phyloP scores from a whole-genome alignment of 2,329 filamentous ascomycete species.

The Alternaria arbusti region DNA sequence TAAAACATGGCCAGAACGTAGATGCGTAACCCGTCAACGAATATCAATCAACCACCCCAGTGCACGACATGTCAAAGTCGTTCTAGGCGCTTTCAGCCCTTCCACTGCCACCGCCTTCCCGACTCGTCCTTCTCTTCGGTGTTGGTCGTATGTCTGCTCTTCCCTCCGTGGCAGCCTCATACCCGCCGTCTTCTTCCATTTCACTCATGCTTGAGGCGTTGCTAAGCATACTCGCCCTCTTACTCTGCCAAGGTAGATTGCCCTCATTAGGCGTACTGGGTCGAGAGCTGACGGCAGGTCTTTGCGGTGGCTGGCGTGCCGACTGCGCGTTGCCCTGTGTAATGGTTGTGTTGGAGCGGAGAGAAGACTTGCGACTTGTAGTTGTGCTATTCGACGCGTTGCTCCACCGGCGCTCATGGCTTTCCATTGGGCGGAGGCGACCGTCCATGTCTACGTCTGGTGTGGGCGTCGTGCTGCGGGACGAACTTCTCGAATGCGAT shows the following conservation, averaged over 20 bases:
- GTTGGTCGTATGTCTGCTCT: background rate
- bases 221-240: slow-evolving; percentile 42
- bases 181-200: slow-evolving; percentile 13
- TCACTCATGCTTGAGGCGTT: slow-evolving; percentile 31
- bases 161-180: slow-evolving; percentile 14
- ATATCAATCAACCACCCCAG: background rate
- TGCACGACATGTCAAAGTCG: slow-evolving; percentile 11
- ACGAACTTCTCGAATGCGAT: slow-evolving; percentile 42
- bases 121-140: slow-evolving; percentile 11
- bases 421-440: slow-evolving; percentile 26
- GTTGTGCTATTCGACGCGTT: slow-evolving; percentile 40
- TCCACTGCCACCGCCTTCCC: slow-evolving; percentile 15
- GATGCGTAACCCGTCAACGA: background rate
- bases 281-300: slow-evolving; percentile 16
- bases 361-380: slow-evolving; percentile 16
- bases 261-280: slow-evolving; percentile 38
- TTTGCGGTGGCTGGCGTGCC: slow-evolving; percentile 28
- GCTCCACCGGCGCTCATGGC: slow-evolving; percentile 41
- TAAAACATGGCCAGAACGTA: slow-evolving; percentile 6
- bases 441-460: slow-evolving; percentile 42
- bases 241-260: slow-evolving; percentile 35
- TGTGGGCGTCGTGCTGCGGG: slow-evolving; percentile 39
- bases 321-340: slow-evolving; percentile 34
- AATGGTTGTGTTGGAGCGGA: slow-evolving; percentile 30
- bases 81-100: slow-evolving; percentile 24